Evolutionary conservation across 306 rosid species (phyloP).

Genomic region (Sindora glabra): DNA sequence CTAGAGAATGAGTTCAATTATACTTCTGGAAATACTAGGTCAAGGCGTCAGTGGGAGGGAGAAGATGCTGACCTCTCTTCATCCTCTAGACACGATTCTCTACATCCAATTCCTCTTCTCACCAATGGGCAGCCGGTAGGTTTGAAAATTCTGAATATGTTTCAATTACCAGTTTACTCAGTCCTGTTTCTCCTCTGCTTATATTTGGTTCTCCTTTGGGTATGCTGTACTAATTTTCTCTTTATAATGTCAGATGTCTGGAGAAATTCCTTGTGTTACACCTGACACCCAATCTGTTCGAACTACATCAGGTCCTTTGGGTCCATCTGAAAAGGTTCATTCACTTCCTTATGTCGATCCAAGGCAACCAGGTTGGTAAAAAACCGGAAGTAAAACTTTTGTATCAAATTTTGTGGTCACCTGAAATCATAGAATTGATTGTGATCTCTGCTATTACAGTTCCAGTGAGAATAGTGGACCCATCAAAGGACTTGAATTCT

Average conservation of each 20-base stretch:
- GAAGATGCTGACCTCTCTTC: slow-evolving; percentile 78
- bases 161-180: too few species aligned
- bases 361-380: slow-evolving; percentile 74
- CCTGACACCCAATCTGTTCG: slow-evolving; percentile 88
- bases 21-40: slow-evolving; percentile 42
- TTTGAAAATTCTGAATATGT: neutral
- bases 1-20: slow-evolving; percentile 81
- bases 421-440: slow-evolving; percentile 13
- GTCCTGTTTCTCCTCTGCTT: neutral
- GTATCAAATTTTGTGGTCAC: slow-evolving; percentile 5
- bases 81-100: slow-evolving; percentile 82
- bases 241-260: slow-evolving; percentile 56
- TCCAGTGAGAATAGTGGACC: slow-evolving; percentile 88
- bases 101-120: slow-evolving; percentile 83
- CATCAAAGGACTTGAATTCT: slow-evolving; percentile 89
- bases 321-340: slow-evolving; percentile 63
- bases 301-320: slow-evolving; percentile 92
- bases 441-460: slow-evolving; percentile 35
- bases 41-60: slow-evolving; percentile 69
- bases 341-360: slow-evolving; percentile 68
- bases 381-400: neutral
- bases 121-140: slow-evolving; percentile 76
- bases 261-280: slow-evolving; percentile 84
- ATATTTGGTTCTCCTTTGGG: neutral
- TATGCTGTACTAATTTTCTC: neutral